A percentile compares a stretch with the other conserved stretches of the same genome.
Conservation (phyloP, 768 basidiomycete genomes). For the Boletus pseudopeckii region DNA sequence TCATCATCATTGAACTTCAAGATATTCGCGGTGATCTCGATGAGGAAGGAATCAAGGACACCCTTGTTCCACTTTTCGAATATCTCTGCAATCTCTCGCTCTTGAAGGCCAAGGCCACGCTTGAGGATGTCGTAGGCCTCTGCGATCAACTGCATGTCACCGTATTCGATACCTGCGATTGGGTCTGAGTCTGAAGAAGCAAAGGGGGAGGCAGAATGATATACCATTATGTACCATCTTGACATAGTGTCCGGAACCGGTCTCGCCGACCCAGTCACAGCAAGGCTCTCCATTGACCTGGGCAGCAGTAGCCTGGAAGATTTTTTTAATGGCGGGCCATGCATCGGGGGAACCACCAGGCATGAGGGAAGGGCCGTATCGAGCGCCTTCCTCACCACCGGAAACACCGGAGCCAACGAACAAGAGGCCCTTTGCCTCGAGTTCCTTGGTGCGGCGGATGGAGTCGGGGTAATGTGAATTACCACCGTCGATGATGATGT, state of each 20-base stretch:
- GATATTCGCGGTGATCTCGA: slow-evolving; percentile 97
- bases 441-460: slow-evolving; percentile 88
- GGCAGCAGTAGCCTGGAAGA: slow-evolving; percentile 98
- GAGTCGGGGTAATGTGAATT: slow-evolving; percentile 99
- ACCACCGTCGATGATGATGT: slow-evolving; percentile 99
- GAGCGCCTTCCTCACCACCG: slow-evolving; percentile 98
- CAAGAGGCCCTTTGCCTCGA: slow-evolving; percentile 91
- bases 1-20: slow-evolving; percentile 97
- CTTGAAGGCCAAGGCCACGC: slow-evolving; percentile 83
- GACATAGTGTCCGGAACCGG: slow-evolving; percentile 95
- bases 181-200: slow-evolving; percentile 2
- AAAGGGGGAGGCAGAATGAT: slow-evolving; percentile 10
- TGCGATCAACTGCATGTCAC: slow-evolving; percentile 99
- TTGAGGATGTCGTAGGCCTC: slow-evolving; percentile 99
- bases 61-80: slow-evolving; percentile 97
- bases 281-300: slow-evolving; percentile 94
- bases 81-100: slow-evolving; percentile 91
- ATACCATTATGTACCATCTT: slow-evolving; percentile 99
- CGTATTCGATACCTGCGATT: slow-evolving; percentile 90
- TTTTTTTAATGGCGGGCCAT: slow-evolving; percentile 96
- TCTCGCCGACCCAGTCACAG: slow-evolving; percentile 99
- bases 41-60: slow-evolving; percentile 98
- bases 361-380: slow-evolving; percentile 97
- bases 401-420: slow-evolving; percentile 99
- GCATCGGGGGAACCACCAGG: slow-evolving; percentile 93